These are phyloP conservation scores for Verticillium zaregamsianum DNA, from an alignment of 2,329 filamentous ascomycete species.

Conservation along the genomic window DNA sequence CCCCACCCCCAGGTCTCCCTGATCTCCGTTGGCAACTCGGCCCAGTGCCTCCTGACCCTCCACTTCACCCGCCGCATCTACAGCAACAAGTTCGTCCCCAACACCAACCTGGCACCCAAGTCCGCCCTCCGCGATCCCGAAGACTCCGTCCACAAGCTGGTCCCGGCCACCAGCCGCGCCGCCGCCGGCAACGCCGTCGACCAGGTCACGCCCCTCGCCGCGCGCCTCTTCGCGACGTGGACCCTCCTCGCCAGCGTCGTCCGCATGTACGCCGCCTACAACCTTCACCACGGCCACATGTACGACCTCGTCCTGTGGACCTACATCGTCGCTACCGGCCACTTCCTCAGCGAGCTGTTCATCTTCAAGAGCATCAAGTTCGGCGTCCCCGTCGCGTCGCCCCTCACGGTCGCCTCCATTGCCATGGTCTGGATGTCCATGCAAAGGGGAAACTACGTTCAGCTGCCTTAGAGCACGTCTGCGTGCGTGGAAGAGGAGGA, in stretches of 20 bases:
- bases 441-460: slow-evolving; percentile 69
- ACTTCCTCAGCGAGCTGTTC: slow-evolving; percentile 78
- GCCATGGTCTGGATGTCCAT: slow-evolving; percentile 58
- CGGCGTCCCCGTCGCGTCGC: slow-evolving; percentile 51
- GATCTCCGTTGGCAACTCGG: slow-evolving; percentile 76
- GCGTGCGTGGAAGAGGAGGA: not conserved
- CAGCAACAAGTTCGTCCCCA: slow-evolving; percentile 57
- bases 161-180: slow-evolving; percentile 37
- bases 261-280: slow-evolving; percentile 78
- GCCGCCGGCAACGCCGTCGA: slow-evolving; percentile 44
- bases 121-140: slow-evolving; percentile 42
- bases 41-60: slow-evolving; percentile 79
- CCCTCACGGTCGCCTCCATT: slow-evolving; percentile 45
- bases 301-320: slow-evolving; percentile 82
- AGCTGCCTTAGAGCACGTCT: slow-evolving; percentile 16
- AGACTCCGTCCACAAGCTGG: slow-evolving; percentile 48
- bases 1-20: slow-evolving; percentile 62
- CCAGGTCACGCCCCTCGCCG: slow-evolving; percentile 70
- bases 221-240: slow-evolving; percentile 83
- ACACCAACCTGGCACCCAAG: slow-evolving; percentile 37
- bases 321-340: slow-evolving; percentile 71
- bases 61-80: slow-evolving; percentile 86
- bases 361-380: slow-evolving; percentile 72
- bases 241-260: slow-evolving; percentile 75
- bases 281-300: slow-evolving; percentile 66